Evolutionary conservation across 2,329 filamentous ascomycete genomes (phyloP).

Genomic region (Xylariaceae sp.): DNA sequence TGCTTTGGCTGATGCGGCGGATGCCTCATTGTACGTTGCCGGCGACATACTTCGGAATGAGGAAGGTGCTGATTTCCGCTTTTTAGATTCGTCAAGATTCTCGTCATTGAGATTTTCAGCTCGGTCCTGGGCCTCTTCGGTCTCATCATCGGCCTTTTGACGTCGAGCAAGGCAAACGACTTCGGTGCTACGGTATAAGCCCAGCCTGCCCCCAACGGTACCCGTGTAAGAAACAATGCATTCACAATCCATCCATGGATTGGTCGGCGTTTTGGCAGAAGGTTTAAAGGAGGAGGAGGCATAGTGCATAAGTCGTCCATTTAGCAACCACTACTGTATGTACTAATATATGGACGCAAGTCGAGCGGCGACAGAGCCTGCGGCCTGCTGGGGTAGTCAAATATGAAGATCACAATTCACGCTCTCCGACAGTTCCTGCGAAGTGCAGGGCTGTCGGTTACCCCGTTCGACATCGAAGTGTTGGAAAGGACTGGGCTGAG

Average conservation of each 20-base stretch:
- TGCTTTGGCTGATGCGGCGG: conserved; percentile 90
- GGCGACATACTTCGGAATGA: too few relatives aligned
- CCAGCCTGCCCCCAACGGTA: conserved; percentile 1
- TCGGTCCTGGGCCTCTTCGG: conserved; percentile 95
- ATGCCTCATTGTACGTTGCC: conserved; percentile 76
- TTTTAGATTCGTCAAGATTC: conserved; percentile 88
- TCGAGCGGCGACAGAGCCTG: too few relatives aligned
- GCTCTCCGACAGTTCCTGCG: too few relatives aligned
- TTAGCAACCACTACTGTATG: conserved; percentile 15
- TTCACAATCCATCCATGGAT: conserved; percentile 12
- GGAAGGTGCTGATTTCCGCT: too few relatives aligned
- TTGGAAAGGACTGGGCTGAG: too few relatives aligned
- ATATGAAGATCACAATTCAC: too few relatives aligned
- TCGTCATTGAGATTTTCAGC: conserved; percentile 99
- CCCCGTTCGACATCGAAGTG: too few relatives aligned
- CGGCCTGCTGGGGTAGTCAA: too few relatives aligned
- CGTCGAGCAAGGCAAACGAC: conserved; percentile 74
- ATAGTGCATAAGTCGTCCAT: conserved; percentile 10
- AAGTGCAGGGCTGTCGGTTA: too few relatives aligned
- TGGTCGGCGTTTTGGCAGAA: conserved; percentile 19
- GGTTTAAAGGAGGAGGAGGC: conserved; percentile 9
- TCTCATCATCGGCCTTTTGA: conserved; percentile 84
- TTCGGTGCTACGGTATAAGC: conserved; percentile 43
- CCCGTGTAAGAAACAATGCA: conserved; percentile 15
- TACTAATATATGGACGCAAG: conserved; percentile 12